Percentiles rank a stretch among this genome's conserved stretches.
These are phyloP conservation scores for Endocalyx cinctus DNA, from an alignment of 2,329 filamentous ascomycete species.

Conservation along the genomic window DNA sequence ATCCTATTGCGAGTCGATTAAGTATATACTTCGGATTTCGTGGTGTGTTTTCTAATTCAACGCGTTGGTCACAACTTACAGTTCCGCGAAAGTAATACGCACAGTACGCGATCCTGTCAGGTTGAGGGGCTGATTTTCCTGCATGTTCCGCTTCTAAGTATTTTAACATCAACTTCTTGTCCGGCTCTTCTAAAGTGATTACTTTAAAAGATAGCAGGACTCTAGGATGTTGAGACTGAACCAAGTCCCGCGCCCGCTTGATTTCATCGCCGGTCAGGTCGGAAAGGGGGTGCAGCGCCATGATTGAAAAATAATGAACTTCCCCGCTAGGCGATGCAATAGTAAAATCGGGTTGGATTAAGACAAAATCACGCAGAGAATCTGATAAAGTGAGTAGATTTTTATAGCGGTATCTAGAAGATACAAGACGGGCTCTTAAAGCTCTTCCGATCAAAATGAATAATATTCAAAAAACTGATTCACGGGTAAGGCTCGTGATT, in stretches of 20 bases:
- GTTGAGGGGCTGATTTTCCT: neutral
- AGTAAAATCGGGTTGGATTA: too few species aligned
- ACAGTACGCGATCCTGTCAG: neutral
- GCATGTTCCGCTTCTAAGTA: slow-evolving; percentile 1
- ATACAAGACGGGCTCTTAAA: too few species aligned
- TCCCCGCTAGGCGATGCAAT: neutral
- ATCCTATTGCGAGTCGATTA: neutral
- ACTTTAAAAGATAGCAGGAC: neutral
- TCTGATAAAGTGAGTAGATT: too few species aligned
- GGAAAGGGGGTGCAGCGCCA: neutral
- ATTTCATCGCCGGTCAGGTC: slow-evolving; percentile 1
- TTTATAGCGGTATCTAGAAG: too few species aligned
- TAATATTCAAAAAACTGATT: too few species aligned
- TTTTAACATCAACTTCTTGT: slow-evolving; percentile 1
- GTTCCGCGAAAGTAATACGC: neutral
- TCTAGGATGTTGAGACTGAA: neutral
- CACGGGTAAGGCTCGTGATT: too few species aligned
- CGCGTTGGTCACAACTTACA: neutral
- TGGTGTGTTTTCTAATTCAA: neutral
- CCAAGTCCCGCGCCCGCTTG: neutral
- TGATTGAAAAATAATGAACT: neutral
- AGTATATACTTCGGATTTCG: neutral
- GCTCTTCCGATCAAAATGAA: too few species aligned
- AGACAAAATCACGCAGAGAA: too few species aligned
- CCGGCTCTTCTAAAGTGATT: slow-evolving; percentile 1